Evolutionary conservation across 352 stramenopile genomes (phyloP).

Genomic region (Saprolegnia parasitica): DNA sequence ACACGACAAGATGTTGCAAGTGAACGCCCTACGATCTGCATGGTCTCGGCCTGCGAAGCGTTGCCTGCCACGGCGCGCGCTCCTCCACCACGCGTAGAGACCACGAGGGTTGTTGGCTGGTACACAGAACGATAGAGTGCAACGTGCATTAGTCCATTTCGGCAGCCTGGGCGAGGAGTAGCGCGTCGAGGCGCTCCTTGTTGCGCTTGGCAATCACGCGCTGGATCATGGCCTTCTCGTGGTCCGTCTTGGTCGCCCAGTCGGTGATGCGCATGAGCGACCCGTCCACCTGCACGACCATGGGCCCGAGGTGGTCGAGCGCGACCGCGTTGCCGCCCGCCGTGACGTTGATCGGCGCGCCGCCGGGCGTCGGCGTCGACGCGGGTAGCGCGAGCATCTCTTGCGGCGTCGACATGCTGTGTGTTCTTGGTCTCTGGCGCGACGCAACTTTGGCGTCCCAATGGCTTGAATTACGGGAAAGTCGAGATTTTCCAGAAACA

Average conservation of each 20-base stretch:
- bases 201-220: slow-evolving; percentile 26
- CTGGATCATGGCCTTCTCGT: slow-evolving; percentile 23
- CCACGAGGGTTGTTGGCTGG: too few relatives aligned
- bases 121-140: neutral
- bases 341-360: neutral
- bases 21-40: too few relatives aligned
- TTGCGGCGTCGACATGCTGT: slow-evolving; percentile 10
- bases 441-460: too few relatives aligned
- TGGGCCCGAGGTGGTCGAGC: slow-evolving; percentile 20
- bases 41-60: too few relatives aligned
- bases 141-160: slow-evolving; percentile 24
- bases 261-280: slow-evolving; percentile 27
- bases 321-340: slow-evolving; percentile 9
- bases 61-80: too few relatives aligned
- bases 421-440: neutral
- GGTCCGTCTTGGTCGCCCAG: slow-evolving; percentile 23
- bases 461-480: too few relatives aligned
- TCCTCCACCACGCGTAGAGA: too few relatives aligned
- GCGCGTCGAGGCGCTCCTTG: slow-evolving; percentile 23
- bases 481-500: too few relatives aligned
- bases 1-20: too few relatives aligned
- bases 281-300: slow-evolving; percentile 24
- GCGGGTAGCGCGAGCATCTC: slow-evolving; percentile 1
- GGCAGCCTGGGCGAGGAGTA: neutral
- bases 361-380: neutral